Conservation (phyloP, 176 grass and related monocot genomes). For the Oryza coarctata region DNA sequence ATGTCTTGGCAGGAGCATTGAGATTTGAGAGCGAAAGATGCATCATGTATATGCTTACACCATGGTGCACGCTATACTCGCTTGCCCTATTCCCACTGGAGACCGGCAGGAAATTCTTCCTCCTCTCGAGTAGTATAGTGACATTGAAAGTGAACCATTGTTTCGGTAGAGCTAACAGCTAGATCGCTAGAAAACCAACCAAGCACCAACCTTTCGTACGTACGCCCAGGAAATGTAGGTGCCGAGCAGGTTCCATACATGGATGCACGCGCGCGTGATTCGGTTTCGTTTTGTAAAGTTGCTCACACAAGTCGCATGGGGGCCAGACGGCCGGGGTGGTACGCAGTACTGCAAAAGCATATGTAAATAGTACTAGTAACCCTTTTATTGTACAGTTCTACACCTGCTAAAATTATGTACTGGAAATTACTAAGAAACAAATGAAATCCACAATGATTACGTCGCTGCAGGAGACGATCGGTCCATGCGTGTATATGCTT, state of each 20-base stretch:
- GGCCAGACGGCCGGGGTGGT: background rate
- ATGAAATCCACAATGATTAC: background rate
- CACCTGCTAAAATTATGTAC: too few relatives aligned
- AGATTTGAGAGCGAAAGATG: background rate
- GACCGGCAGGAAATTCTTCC: background rate
- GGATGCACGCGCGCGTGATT: conserved; percentile 20
- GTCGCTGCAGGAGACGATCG: background rate
- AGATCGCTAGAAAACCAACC: conserved; percentile 23
- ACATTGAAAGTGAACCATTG: conserved; percentile 1
- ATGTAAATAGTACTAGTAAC: background rate
- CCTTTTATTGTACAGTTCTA: background rate
- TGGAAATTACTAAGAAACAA: too few relatives aligned
- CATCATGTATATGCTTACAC: conserved; percentile 3
- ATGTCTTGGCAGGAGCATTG: background rate
- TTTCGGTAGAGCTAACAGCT: background rate
- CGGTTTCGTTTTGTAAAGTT: conserved; percentile 31
- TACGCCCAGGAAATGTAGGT: conserved; percentile 4
- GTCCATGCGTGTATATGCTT: background rate
- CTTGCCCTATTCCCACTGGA: background rate
- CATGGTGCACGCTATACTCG: background rate
- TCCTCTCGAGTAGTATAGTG: background rate
- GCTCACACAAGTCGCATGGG: conserved; percentile 46
- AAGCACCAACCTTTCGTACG: background rate
- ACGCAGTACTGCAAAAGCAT: background rate
- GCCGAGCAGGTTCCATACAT: conserved; percentile 24